Evolutionary conservation across 2,329 filamentous ascomycete genomes (phyloP).

Genomic region (Elsinoe arachidis): DNA sequence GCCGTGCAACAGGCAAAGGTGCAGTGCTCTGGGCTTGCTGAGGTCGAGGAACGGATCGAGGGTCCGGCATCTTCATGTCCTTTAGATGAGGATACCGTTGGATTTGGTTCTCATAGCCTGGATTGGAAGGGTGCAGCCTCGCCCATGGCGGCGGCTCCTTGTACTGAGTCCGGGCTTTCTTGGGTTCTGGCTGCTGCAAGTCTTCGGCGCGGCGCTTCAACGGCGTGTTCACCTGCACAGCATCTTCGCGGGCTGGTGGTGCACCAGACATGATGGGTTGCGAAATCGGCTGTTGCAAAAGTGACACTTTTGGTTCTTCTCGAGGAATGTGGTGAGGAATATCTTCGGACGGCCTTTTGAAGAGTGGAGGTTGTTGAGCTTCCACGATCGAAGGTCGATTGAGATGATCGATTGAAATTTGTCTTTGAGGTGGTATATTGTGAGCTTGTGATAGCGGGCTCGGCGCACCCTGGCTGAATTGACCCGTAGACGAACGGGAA

Average conservation of each 20-base stretch:
- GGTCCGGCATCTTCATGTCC: neutral
- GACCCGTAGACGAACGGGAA: slow-evolving; percentile 7
- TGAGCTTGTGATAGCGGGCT: slow-evolving; percentile 11
- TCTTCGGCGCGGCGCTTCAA: slow-evolving; percentile 24
- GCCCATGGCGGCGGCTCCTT: slow-evolving; percentile 28
- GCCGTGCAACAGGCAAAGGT: neutral
- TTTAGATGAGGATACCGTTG: slow-evolving; percentile 1
- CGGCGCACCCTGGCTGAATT: slow-evolving; percentile 9
- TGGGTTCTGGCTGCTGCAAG: slow-evolving; percentile 19
- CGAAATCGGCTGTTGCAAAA: slow-evolving; percentile 16
- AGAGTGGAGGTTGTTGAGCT: neutral
- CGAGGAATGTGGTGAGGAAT: neutral
- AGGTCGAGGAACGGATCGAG: neutral
- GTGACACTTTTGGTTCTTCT: slow-evolving; percentile 12
- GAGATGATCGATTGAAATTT: neutral
- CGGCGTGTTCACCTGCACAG: slow-evolving; percentile 6
- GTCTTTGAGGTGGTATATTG: neutral
- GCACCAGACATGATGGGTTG: slow-evolving; percentile 5
- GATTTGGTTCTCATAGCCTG: slow-evolving; percentile 16
- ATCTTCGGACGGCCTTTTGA: neutral
- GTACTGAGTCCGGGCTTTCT: slow-evolving; percentile 25
- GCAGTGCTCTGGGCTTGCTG: slow-evolving; percentile 1
- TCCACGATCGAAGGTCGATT: neutral
- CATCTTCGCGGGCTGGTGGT: neutral
- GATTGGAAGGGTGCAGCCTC: slow-evolving; percentile 23